phyloP scores from a whole-genome alignment of 2,329 filamentous ascomycete genomes.

The Beauveria medogensis region DNA sequence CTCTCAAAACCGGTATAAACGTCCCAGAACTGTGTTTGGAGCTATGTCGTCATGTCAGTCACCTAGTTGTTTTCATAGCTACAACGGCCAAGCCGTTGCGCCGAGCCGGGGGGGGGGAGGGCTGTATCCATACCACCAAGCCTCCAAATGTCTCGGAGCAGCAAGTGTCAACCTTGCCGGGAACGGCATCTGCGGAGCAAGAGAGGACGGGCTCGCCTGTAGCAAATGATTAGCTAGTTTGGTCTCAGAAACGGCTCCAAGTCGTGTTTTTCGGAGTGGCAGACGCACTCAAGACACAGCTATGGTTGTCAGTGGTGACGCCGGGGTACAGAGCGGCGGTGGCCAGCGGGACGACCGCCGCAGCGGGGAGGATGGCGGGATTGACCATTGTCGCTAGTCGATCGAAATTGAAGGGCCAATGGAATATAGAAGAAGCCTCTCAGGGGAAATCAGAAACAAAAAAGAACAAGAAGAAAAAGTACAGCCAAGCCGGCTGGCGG shows the following conservation, averaged over 20 bases:
- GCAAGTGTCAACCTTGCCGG: slow-evolving; percentile 47
- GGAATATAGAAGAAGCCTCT: not conserved
- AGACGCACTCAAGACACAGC: slow-evolving; percentile 39
- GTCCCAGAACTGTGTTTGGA: slow-evolving; percentile 58
- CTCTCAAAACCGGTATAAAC: slow-evolving; percentile 54
- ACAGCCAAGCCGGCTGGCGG: not conserved
- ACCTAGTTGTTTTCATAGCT: not conserved
- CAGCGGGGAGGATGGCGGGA: slow-evolving; percentile 15
- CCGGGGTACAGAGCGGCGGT: slow-evolving; percentile 33
- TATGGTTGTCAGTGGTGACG: slow-evolving; percentile 46
- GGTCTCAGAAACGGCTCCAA: not conserved
- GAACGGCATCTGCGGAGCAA: slow-evolving; percentile 38
- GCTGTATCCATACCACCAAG: slow-evolving; percentile 33
- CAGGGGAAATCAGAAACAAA: not conserved
- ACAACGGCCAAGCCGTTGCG: not conserved
- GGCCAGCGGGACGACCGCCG: slow-evolving; percentile 23
- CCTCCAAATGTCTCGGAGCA: slow-evolving; percentile 59
- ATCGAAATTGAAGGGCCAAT: not conserved
- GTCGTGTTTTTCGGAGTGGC: not conserved
- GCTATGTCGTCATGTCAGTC: slow-evolving; percentile 16
- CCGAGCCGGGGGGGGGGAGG: not conserved
- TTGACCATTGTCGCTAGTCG: slow-evolving; percentile 20
- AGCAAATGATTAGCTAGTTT: not conserved
- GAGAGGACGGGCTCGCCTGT: slow-evolving; percentile 32
- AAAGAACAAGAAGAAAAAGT: not conserved